Conservation (phyloP, 129 eudicot species). For the Gnaphalium uliginosum region DNA sequence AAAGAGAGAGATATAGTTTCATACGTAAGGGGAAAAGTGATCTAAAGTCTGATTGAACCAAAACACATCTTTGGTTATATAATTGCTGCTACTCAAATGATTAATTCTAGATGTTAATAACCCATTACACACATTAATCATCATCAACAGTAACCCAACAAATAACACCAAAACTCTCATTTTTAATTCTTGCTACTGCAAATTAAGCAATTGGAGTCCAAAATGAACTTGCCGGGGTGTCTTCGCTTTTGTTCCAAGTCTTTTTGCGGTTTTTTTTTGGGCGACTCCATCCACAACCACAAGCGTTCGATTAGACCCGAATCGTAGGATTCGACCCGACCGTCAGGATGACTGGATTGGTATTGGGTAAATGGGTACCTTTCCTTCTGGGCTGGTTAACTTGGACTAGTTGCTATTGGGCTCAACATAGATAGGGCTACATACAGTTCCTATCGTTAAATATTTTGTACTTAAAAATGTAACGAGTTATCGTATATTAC, state of each 20-base stretch:
- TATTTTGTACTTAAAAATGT: too few species aligned
- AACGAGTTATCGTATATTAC: too few species aligned
- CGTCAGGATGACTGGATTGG: background rate
- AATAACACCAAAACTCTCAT: constrained; percentile 14
- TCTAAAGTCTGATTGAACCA: constrained; percentile 95
- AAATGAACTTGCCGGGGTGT: background rate
- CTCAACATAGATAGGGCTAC: background rate
- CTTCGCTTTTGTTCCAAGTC: constrained; percentile 20
- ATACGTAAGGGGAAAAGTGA: constrained; percentile 77
- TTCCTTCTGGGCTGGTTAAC: background rate
- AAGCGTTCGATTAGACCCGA: constrained; percentile 18
- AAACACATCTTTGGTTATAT: constrained; percentile 53
- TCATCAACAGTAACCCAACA: constrained; percentile 21
- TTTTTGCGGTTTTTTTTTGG: background rate
- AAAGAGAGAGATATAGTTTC: background rate
- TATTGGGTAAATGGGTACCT: background rate
- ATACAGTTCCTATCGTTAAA: too few species aligned
- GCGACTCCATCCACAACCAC: background rate
- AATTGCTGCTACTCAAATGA: constrained; percentile 37
- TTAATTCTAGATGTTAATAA: constrained; percentile 39
- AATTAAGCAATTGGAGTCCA: background rate
- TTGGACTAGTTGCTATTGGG: background rate
- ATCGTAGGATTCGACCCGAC: background rate
- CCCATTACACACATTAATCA: constrained; percentile 33
- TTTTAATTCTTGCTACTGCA: background rate